A percentile compares a stretch with the other conserved stretches of the same genome.
Conservation (phyloP, 75 land plant genomes). For the Pinus tabuliformis region DNA sequence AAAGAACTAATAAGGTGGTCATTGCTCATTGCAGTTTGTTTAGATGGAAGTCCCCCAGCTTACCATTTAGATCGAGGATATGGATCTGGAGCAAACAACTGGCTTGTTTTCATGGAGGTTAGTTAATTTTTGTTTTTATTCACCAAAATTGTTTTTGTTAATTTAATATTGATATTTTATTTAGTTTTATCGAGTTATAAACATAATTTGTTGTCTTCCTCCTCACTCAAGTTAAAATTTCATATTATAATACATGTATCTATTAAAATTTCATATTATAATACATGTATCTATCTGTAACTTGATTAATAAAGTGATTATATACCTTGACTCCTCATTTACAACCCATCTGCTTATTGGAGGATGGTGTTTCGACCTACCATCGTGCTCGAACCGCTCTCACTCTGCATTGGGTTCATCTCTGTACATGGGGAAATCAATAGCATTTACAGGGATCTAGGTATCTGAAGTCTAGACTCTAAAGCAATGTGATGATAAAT, state of each 20-base stretch:
- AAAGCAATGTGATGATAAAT: conserved; percentile 26
- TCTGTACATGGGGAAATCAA: conserved; percentile 19
- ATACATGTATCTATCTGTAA: no score
- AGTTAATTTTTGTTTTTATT: no score
- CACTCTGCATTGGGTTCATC: conserved; percentile 50
- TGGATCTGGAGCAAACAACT: conserved; percentile 23
- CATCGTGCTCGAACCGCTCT: conserved; percentile 19
- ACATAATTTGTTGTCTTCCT: no score
- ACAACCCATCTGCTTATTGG: background rate
- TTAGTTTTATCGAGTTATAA: no score
- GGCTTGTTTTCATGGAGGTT: conserved; percentile 34
- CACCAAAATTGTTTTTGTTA: no score
- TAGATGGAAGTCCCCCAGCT: conserved; percentile 52
- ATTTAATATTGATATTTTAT: no score
- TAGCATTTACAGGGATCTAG: conserved; percentile 36
- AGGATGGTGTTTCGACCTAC: conserved; percentile 28
- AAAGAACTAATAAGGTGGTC: no score
- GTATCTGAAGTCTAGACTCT: conserved; percentile 9
- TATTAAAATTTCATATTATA: no score
- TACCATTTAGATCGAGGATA: background rate
- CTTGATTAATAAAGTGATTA: background rate
- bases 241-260: no score
- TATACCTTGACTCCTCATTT: no score
- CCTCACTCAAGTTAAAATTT: no score
- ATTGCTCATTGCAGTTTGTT: conserved; percentile 25